These are phyloP conservation scores for Termitomyces sp. DNA, from an alignment of 1,284 basidiomycete genomes.

Conservation along the genomic window DNA sequence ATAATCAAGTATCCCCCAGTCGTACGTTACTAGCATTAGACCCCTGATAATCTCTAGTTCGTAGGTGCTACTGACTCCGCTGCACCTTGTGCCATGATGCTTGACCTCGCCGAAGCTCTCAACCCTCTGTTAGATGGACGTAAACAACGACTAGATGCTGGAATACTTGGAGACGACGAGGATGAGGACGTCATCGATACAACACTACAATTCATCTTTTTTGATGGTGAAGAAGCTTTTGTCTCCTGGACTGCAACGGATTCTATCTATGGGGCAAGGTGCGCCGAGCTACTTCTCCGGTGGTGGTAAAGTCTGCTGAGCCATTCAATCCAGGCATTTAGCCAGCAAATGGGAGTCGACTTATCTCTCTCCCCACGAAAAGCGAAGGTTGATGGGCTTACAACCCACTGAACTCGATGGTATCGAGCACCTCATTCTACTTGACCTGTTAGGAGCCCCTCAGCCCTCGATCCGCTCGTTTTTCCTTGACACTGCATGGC, in stretches of 20 bases:
- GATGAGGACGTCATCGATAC: slow-evolving; percentile 77
- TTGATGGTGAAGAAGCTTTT: slow-evolving; percentile 98
- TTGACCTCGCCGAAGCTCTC: slow-evolving; percentile 83
- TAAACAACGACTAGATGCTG: slow-evolving; percentile 50
- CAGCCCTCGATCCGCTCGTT: slow-evolving; percentile 73
- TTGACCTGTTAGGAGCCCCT: slow-evolving; percentile 82
- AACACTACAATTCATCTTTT: slow-evolving; percentile 93
- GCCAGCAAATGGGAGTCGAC: slow-evolving; percentile 77
- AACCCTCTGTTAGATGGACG: slow-evolving; percentile 65
- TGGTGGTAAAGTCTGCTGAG: slow-evolving; percentile 1
- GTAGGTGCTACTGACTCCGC: slow-evolving; percentile 98
- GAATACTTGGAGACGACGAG: slow-evolving; percentile 40
- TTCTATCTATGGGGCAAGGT: slow-evolving; percentile 93
- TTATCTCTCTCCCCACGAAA: slow-evolving; percentile 56
- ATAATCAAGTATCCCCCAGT: slow-evolving; percentile 57
- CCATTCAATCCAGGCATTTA: slow-evolving; percentile 59
- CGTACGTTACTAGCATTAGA: slow-evolving; percentile 2
- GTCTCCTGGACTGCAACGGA: slow-evolving; percentile 85
- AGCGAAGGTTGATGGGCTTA: slow-evolving; percentile 54
- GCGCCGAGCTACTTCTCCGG: background rate
- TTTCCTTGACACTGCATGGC: slow-evolving; percentile 87
- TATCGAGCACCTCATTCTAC: slow-evolving; percentile 86
- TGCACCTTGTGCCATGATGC: slow-evolving; percentile 89
- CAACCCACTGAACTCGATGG: slow-evolving; percentile 63
- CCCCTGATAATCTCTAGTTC: slow-evolving; percentile 52